These are phyloP conservation scores for Cairneyella variabilis DNA, from an alignment of 495 filamentous ascomycete species.

Conservation along the genomic window DNA sequence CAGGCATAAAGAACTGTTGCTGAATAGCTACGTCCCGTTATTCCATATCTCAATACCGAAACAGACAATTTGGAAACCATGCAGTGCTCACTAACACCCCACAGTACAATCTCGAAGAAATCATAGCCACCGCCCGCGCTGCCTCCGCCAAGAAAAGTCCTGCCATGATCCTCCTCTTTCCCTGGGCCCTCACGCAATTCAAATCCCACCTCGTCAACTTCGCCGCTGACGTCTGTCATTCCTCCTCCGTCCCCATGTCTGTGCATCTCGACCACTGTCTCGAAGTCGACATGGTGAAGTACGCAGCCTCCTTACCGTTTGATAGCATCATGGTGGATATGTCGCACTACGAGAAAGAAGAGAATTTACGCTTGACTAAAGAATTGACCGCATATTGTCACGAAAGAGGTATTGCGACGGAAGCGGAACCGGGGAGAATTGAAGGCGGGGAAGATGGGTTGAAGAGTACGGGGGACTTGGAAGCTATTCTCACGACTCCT, in stretches of 20 bases:
- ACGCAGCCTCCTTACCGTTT: conserved; percentile 41
- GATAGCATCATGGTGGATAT: conserved; percentile 84
- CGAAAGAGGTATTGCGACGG: conserved; percentile 68
- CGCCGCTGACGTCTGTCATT: conserved; percentile 56
- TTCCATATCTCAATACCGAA: no score
- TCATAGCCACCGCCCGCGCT: conserved; percentile 61
- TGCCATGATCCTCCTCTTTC: conserved; percentile 65
- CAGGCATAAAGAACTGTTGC: no score
- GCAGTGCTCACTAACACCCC: background rate
- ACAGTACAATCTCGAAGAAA: conserved; percentile 43
- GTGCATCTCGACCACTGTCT: conserved; percentile 77
- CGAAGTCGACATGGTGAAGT: conserved; percentile 58
- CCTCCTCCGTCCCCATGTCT: conserved; percentile 64
- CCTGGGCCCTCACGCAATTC: conserved; percentile 61
- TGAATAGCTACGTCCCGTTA: no score
- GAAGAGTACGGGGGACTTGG: conserved; percentile 68
- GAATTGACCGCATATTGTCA: conserved; percentile 72
- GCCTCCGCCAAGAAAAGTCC: conserved; percentile 56
- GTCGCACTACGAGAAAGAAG: conserved; percentile 77
- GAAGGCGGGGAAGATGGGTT: conserved; percentile 85
- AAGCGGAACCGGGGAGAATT: conserved; percentile 79
- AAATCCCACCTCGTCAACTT: conserved; percentile 54
- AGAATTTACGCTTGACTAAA: conserved; percentile 68
- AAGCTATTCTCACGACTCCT: conserved; percentile 71
- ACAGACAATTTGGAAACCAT: no score